These are phyloP conservation scores for Geotrichum armillariae DNA, from an alignment of 1,139 yeast genomes.

Conservation along the genomic window DNA sequence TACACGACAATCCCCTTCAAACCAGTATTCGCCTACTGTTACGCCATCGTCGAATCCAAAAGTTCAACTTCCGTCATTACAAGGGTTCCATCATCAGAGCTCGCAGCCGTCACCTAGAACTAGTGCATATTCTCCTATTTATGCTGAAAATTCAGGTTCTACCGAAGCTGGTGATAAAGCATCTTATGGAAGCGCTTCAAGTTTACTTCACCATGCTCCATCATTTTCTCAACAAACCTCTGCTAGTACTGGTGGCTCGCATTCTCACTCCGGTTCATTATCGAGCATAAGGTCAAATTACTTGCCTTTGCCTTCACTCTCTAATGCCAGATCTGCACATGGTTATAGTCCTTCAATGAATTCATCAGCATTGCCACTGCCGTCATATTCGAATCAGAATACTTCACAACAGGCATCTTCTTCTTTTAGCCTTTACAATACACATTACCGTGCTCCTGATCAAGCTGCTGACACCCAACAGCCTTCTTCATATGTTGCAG, in stretches of 20 bases:
- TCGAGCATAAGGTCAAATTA: conserved; percentile 8
- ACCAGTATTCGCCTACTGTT: conserved; percentile 1
- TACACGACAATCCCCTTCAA: conserved; percentile 13
- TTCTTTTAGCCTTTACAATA: conserved; percentile 17
- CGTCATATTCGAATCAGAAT: neutral
- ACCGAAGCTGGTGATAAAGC: neutral
- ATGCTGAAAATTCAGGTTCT: conserved; percentile 1
- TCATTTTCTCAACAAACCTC: conserved; percentile 4
- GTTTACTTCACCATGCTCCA: neutral
- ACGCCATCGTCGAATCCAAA: conserved; percentile 9
- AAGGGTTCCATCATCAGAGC: conserved; percentile 3
- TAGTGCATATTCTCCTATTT: conserved; percentile 4
- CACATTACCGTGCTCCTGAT: conserved; percentile 11
- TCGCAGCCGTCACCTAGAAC: conserved; percentile 2
- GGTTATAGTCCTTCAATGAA: neutral
- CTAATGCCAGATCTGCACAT: neutral
- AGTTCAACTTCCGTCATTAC: conserved; percentile 15
- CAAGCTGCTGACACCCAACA: conserved; percentile 14
- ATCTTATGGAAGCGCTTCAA: neutral
- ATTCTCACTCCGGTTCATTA: neutral
- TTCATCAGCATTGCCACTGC: conserved; percentile 1
- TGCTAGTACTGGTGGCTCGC: neutral
- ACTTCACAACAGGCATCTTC: conserved; percentile 14
- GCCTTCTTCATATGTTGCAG: conserved; percentile 14
- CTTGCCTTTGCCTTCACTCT: conserved; percentile 13